phyloP scores from a whole-genome alignment of 192 early-diverging fungal genomes.

The Dissophora ornata region DNA sequence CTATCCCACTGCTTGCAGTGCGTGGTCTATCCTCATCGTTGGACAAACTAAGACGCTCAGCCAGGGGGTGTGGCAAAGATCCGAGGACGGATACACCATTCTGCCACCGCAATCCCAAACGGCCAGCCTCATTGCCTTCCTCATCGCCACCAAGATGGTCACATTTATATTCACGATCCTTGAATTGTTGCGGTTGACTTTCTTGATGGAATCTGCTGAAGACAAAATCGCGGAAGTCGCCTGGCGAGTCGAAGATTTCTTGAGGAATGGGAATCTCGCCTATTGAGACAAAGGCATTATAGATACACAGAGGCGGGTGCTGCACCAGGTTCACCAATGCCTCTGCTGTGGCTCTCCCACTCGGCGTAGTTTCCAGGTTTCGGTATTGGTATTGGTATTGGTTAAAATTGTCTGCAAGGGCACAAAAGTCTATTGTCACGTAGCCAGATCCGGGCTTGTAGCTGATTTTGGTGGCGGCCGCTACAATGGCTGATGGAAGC shows the following conservation, averaged over 20 bases:
- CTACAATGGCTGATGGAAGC: conserved; percentile 6
- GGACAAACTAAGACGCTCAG: not conserved
- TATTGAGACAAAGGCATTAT: conserved; percentile 24
- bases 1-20: no score
- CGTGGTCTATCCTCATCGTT: not conserved
- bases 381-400: no score
- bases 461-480: conserved; percentile 16
- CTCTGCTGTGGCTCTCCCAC: not conserved
- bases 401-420: not conserved
- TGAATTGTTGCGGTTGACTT: not conserved
- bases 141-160: not conserved
- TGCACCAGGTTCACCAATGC: conserved; percentile 17
- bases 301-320: conserved; percentile 38
- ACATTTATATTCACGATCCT: not conserved
- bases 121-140: not conserved
- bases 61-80: conserved; percentile 4
- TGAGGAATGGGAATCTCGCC: conserved; percentile 18
- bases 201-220: not conserved
- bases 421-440: not conserved
- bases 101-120: conserved; percentile 16
- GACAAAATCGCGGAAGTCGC: not conserved
- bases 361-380: not conserved
- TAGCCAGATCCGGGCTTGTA: conserved; percentile 35
- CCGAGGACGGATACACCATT: conserved; percentile 21
- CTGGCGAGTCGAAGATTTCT: not conserved